Evolutionary conservation across 192 early-diverging fungal species (phyloP), one percentile per base, ranked within the genome.

Genomic region (Phlyctochytrium arcticum): DNA sequence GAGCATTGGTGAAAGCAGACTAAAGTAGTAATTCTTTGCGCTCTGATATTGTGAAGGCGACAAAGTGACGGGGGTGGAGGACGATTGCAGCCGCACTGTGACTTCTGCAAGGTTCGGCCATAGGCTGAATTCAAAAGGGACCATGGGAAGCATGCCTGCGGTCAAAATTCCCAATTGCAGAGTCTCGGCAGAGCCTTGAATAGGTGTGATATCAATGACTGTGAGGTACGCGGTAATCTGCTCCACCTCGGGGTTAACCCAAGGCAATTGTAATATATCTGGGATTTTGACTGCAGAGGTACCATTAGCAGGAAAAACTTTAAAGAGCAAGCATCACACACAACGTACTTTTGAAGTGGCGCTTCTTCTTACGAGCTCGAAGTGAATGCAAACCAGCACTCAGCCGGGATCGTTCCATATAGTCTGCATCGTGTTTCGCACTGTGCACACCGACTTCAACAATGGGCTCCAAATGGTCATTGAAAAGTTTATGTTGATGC

Each of bases 391-490:
- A 19, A n/a, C 54, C 66, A 39, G 23, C 26, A 21, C 58, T 36
- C 33, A 66, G 54, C 19, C 21, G 10, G 12, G 10, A 9, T 12
- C 21, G 57, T 3, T 49, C 57, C 46, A 21, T 61, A 51, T 59
- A 37, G 10, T 34, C 36, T 5, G 27, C n/a, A 32, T 36, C 58
- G 56, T 29, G 19, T 29, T 6, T 42, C 27, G 48, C 58, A 10
- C 50, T 36, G 17, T 4, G 48, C 58, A 65, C 19, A 0, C 7
- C 31, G 33, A 37, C 60, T 12, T 62, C 50, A 29, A 19, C 31
- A n/a, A 81, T 58, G 0, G 93, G 92, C 6, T 80, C 42, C 10
- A 97, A 75, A 36, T 87, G 71, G 42, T 94, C 88, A 60, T 90
- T 81, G n/a, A 97, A 75, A 2, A 81, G 87, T 2, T 84, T 84